Evolutionary conservation across 768 basidiomycete species (phyloP), one percentile per base, ranked within the genome.

Genomic region (Amanita pseudoporphyria): DNA sequence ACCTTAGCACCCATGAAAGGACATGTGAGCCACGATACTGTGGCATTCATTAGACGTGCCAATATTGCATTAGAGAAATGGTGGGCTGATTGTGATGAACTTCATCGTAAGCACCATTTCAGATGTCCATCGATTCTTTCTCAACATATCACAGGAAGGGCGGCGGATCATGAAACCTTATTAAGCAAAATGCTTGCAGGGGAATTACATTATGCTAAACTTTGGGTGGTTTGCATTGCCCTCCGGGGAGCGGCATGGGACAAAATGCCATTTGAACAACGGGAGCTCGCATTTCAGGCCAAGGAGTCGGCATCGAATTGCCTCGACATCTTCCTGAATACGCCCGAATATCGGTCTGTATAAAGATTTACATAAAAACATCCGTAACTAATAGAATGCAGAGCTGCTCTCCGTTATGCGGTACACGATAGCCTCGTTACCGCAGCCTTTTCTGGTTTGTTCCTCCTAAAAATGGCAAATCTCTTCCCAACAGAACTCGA

Each of bases 141-240:
- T 46, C 42, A 37, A 37, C 14, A 19, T 28, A 49, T 18, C 39
- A 19, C 56, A 90, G 86, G 79, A 13, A 81, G 82, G 60, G 74
- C 78, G 1, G 86, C 89, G 80, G 88, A 90, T 53, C 87, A 91
- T 58, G 84, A 91, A 35, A 80, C 86, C 7, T 71, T 96, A 10
- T 74, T 92, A 30, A 79, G 91, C 43, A 93, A 90, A 67, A 81
- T 97, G 42, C 79, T 96, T 18, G 82, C 82, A 2, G 87, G 85
- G 5, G 93, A 96, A 61, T 71, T 95, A 45, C 83, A 93, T 60
- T 93, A 95, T 61, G 88, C 93, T 24, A 94, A 95, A 63, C 73
- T 97, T 4, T 96, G 93, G 93, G 78, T 95, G 28, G 85, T 93
- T 18, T 96, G 93, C 61, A 84, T 95, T 19, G 91, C 91, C 10